These are phyloP conservation scores for Verbascum thapsus DNA, from an alignment of 257 asterid species.

Conservation along the genomic window DNA sequence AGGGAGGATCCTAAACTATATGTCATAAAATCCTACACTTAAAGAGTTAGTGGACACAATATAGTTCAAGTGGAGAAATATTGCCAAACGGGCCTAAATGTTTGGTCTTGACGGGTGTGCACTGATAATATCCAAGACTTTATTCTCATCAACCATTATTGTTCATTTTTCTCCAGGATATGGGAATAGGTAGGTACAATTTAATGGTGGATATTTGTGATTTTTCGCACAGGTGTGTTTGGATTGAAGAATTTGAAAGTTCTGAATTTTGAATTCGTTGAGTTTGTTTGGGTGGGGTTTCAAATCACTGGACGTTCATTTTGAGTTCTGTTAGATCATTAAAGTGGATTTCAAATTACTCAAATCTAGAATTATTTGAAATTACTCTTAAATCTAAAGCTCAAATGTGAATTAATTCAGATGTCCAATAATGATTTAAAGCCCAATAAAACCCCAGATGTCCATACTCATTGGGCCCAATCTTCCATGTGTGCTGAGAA, in stretches of 20 bases:
- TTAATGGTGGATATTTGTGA: too few relatives aligned
- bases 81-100: conserved; percentile 30
- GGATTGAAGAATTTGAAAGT: too few relatives aligned
- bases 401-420: neutral
- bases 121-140: conserved; percentile 3
- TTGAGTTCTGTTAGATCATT: too few relatives aligned
- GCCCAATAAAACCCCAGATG: neutral
- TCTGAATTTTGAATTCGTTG: too few relatives aligned
- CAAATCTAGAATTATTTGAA: too few relatives aligned
- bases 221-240: too few relatives aligned
- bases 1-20: neutral
- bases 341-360: too few relatives aligned
- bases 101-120: conserved; percentile 40
- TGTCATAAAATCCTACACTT: conserved; percentile 22
- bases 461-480: neutral
- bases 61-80: conserved; percentile 17
- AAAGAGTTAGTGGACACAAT: conserved; percentile 1
- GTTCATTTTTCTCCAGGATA: neutral
- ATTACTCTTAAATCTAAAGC: too few relatives aligned
- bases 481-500: neutral
- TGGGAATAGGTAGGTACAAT: too few relatives aligned
- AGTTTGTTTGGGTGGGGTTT: too few relatives aligned
- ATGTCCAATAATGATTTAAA: neutral
- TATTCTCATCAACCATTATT: neutral
- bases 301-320: too few relatives aligned